Evolutionary conservation across 495 filamentous ascomycete species (phyloP), one percentile per base, ranked within the genome.

Genomic region (Hypoxylon perforatum): DNA sequence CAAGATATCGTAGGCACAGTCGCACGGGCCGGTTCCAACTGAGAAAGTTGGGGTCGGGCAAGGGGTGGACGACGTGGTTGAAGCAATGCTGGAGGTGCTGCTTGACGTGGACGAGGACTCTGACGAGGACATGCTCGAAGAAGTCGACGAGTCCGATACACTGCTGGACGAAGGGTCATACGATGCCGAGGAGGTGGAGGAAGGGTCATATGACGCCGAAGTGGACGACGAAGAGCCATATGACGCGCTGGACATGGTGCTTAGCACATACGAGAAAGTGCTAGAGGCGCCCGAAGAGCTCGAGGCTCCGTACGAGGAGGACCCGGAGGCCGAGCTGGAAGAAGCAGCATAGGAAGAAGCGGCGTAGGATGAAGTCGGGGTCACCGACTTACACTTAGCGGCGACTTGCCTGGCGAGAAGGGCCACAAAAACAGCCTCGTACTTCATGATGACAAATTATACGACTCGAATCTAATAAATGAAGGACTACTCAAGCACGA

Each of bases 341-440:
- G 42, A 22, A 21, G 41, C 17, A 33, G 59, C 30, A 33, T 8
- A 25, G 42, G 51, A 51, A 1, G 18, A 38, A 39, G 42, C 17
- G 42, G 59, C 30, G 21, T 8, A 25, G 42, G 51, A 51, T 5
- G 18, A 38, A 39, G 42, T 21, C 30, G 30, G 58, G n/a, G 11
- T 18, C 10, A 63, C 59, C 33, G 59, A 33, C 59, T 63, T 63
- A n/a, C 59, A 63, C 51, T 47, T 63, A 17, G 59, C 59, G 1
- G 59, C 59, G n/a, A 35, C 59, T 33, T 63, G 50, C 22, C 50
- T 49, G 35, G 59, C 59, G 15, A 63, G 59, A 30, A 56, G 50
- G 59, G 51, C 51, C 11, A 63, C 59, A 21, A 63, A 19, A 14
- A 63, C 35, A 41, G 59, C 15, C 51, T 63, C 41, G 28, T 39